Percentiles rank a stretch among this genome's conserved stretches.
Evolutionary conservation across 164 flowering plant species (phyloP).

Genomic region (Cinnamomum chago): DNA sequence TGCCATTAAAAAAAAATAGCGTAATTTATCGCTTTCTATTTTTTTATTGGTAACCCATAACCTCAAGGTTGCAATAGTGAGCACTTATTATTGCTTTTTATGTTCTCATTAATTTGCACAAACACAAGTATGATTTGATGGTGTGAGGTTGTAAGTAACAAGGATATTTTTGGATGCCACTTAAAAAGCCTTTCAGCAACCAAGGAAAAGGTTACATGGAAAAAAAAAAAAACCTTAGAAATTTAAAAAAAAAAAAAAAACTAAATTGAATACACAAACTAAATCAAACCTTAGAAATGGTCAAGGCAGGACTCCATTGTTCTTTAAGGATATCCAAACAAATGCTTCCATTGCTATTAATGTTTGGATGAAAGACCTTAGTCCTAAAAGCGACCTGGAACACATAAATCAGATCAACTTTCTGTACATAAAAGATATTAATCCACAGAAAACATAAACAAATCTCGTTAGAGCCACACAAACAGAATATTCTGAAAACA

Average conservation of each 20-base stretch:
- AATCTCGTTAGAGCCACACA: too few relatives aligned
- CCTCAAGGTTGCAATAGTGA: too few relatives aligned
- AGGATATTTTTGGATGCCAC: too few relatives aligned
- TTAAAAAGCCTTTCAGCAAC: not conserved
- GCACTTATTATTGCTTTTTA: too few relatives aligned
- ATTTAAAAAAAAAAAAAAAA: not conserved
- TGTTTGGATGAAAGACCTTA: slow-evolving; percentile 53
- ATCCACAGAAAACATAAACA: not conserved
- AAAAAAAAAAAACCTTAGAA: not conserved
- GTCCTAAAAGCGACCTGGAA: slow-evolving; percentile 42
- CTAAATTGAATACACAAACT: not conserved
- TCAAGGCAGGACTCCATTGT: slow-evolving; percentile 55
- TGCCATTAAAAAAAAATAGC: too few relatives aligned
- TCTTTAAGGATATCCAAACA: slow-evolving; percentile 50
- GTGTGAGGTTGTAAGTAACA: too few relatives aligned
- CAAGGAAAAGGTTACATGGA: not conserved
- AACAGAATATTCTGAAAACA: not conserved
- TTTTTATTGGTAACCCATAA: too few relatives aligned
- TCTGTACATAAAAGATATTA: not conserved
- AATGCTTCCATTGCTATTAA: slow-evolving; percentile 55
- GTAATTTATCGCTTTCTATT: too few relatives aligned
- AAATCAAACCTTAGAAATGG: slow-evolving; percentile 42
- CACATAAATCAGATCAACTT: not conserved
- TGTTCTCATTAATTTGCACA: too few relatives aligned
- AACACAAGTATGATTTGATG: too few relatives aligned